These are phyloP conservation scores for Botryotinia narcissicola DNA, from an alignment of 2,329 filamentous ascomycete genomes.

Conservation along the genomic window DNA sequence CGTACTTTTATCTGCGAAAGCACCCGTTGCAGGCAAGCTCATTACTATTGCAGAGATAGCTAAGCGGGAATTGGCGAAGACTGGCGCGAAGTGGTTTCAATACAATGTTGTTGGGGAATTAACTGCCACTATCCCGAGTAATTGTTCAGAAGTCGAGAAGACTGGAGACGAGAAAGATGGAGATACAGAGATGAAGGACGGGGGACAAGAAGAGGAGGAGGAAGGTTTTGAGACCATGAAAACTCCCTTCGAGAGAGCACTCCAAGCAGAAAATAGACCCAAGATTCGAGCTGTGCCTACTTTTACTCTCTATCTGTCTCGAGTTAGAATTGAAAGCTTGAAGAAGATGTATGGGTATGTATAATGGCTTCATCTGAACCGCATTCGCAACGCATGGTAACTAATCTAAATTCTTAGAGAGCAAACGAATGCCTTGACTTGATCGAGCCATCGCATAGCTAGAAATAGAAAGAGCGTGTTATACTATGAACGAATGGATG, in stretches of 20 bases:
- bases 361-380: background rate
- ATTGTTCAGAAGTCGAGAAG: slow-evolving; percentile 43
- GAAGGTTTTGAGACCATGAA: slow-evolving; percentile 58
- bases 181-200: slow-evolving; percentile 24
- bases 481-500: background rate
- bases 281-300: slow-evolving; percentile 49
- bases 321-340: slow-evolving; percentile 53
- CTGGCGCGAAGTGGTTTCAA: slow-evolving; percentile 44
- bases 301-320: slow-evolving; percentile 60
- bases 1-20: slow-evolving; percentile 42
- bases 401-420: slow-evolving; percentile 31
- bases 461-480: background rate
- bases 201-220: background rate
- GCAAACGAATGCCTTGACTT: slow-evolving; percentile 36
- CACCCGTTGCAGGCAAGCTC: slow-evolving; percentile 55
- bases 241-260: slow-evolving; percentile 54
- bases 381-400: background rate
- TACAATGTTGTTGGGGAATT: slow-evolving; percentile 38
- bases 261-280: slow-evolving; percentile 45
- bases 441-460: background rate
- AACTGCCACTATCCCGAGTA: slow-evolving; percentile 17
- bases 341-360: slow-evolving; percentile 42
- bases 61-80: slow-evolving; percentile 53
- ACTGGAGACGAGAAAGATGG: slow-evolving; percentile 34
- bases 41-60: slow-evolving; percentile 66